Percentiles rank a stretch among this genome's conserved stretches.
These are phyloP conservation scores for Breviolum minutum DNA, from an alignment of 73 alveolate species.

Conservation along the genomic window DNA sequence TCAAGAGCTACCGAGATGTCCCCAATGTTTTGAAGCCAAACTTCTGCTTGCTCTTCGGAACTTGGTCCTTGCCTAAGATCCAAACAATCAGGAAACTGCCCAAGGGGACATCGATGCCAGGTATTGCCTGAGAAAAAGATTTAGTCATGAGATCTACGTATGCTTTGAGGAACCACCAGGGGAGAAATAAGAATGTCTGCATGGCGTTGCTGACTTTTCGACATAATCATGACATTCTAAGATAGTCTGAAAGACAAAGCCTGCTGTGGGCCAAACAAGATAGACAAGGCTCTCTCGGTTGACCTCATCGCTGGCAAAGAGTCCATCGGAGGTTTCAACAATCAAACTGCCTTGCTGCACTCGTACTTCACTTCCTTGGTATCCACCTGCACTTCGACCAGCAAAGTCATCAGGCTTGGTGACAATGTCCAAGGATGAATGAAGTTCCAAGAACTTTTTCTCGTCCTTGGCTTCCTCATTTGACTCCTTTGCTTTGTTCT, in stretches of 20 bases:
- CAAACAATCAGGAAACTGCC: too few relatives aligned
- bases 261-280: background rate
- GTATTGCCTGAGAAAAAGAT: too few relatives aligned
- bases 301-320: slow-evolving; percentile 81
- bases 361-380: slow-evolving; percentile 4
- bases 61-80: slow-evolving; percentile 48
- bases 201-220: too few relatives aligned
- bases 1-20: slow-evolving; percentile 6
- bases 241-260: too few relatives aligned
- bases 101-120: too few relatives aligned
- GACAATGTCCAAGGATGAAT: slow-evolving; percentile 63
- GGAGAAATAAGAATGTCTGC: too few relatives aligned
- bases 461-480: background rate
- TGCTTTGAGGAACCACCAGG: too few relatives aligned
- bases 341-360: slow-evolving; percentile 76
- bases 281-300: background rate
- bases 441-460: slow-evolving; percentile 56
- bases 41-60: slow-evolving; percentile 34
- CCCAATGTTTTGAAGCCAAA: slow-evolving; percentile 45
- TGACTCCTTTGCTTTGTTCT: background rate
- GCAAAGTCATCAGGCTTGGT: slow-evolving; percentile 71
- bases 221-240: too few relatives aligned
- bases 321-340: slow-evolving; percentile 88
- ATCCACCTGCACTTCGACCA: slow-evolving; percentile 43
- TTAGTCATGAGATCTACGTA: too few relatives aligned